Base-by-base conservation (phyloP, 2,329 filamentous ascomycete species). In the Coniochaeta sp. region DNA sequence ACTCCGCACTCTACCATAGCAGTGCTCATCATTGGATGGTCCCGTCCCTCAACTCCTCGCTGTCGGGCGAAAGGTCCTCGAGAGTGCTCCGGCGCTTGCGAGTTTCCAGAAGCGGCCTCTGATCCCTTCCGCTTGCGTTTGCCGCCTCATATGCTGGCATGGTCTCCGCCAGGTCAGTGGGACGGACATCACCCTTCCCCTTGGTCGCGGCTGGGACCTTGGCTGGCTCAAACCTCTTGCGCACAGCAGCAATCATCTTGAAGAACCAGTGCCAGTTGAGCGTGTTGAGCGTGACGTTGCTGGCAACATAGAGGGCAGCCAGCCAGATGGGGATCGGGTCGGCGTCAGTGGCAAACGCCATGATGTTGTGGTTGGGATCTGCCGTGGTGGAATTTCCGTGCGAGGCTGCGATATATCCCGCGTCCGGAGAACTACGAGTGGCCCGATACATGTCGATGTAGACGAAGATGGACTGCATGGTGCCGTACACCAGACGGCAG, bases 261-360 rank as follows among this genome's bases (percentile, higher is more conserved):
- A 85, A 80, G 71, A 93, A 95, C 91, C 91, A 96, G 74, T 88
- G 90, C 68, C 90, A 86, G 74, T 96, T 96, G 58, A 96, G 77
- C 14, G 82, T 79, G 69, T 92, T 93, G 28, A 96, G 80, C 0
- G 83, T 82, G 22, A 90, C 59, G 71, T 95, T 95, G 69, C 84
- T 86, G 11, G 79, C 79, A 7, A 92, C 73, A 69, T 95, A 95
- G 31, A 84, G 76, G 16, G 73, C 75, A 1, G 84, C 86, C 24
- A 95, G 78, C 90, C 90, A 93, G 1, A 84, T 34, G 0, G 90
- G 90, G 3, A 93, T 76, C 2, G 75, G 77, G 50, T 76, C 80
- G 3, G 73, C 73, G 24, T 77, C 69, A 31, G 72, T 77, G 5
- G 79, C 80, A 65, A 80, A 86, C n/a, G 68, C 67, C 77, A 83